These are phyloP conservation scores for Vitis riparia DNA, from an alignment of 164 flowering plant genomes.

Conservation along the genomic window DNA sequence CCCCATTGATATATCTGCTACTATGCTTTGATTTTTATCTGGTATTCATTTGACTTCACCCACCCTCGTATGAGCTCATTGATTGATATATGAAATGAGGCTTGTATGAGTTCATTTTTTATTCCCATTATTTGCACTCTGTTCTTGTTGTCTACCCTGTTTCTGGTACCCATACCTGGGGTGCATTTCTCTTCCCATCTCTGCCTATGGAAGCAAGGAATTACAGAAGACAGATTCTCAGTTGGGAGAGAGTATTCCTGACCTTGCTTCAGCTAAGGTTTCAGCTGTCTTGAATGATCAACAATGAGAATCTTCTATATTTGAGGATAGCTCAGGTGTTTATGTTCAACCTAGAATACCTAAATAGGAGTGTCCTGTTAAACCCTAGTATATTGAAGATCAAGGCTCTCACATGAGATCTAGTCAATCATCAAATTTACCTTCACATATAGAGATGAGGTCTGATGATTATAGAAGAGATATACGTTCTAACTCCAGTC, in stretches of 20 bases:
- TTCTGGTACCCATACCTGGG: too few relatives aligned
- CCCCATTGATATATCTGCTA: too few relatives aligned
- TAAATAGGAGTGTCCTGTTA: conserved; percentile 29
- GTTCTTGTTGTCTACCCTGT: too few relatives aligned
- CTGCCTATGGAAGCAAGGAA: too few relatives aligned
- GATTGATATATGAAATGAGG: too few relatives aligned
- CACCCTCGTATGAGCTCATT: too few relatives aligned
- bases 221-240: too few relatives aligned
- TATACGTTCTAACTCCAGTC: conserved; percentile 29
- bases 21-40: too few relatives aligned
- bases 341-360: conserved; percentile 29
- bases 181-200: too few relatives aligned
- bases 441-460: conserved; percentile 53
- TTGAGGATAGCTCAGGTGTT: conserved; percentile 28
- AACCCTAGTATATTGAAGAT: conserved; percentile 37
- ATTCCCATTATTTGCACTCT: too few relatives aligned
- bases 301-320: conserved; percentile 26
- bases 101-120: too few relatives aligned
- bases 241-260: conserved; percentile 23
- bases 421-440: conserved; percentile 36
- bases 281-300: conserved; percentile 24
- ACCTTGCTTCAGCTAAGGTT: conserved; percentile 20
- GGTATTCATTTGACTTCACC: too few relatives aligned
- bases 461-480: conserved; percentile 42
- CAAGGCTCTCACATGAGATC: conserved; percentile 35